phyloP scores from a whole-genome alignment of 1,139 yeast genomes.

The Yamadazyma mexicana region DNA sequence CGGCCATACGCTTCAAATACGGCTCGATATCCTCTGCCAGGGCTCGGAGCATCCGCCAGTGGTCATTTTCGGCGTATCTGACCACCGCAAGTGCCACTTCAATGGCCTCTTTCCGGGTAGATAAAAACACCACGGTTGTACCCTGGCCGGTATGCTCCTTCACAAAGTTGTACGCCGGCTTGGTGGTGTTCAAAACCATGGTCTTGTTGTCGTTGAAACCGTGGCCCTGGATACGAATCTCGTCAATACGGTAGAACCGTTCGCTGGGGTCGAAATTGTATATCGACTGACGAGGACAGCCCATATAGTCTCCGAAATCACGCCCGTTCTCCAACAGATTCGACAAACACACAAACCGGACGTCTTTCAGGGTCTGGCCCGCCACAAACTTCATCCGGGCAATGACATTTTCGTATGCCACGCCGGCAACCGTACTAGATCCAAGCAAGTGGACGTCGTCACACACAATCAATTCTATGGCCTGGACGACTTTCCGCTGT shows the following conservation, averaged over 20 bases:
- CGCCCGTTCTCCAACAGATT: slow-evolving; percentile 71
- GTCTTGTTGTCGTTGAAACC: slow-evolving; percentile 8
- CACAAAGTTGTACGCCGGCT: slow-evolving; percentile 42
- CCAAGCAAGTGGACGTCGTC: slow-evolving; percentile 81
- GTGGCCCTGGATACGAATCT: slow-evolving; percentile 51
- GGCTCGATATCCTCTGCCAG: slow-evolving; percentile 38
- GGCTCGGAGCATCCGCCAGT: slow-evolving; percentile 20
- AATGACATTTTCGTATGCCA: slow-evolving; percentile 65
- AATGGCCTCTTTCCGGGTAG: slow-evolving; percentile 55
- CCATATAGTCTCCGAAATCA: slow-evolving; percentile 87
- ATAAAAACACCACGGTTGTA: slow-evolving; percentile 53
- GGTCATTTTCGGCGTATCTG: slow-evolving; percentile 33
- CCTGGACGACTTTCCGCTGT: slow-evolving; percentile 65
- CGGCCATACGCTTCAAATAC: slow-evolving; percentile 46
- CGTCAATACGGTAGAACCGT: slow-evolving; percentile 54
- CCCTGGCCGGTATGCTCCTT: slow-evolving; percentile 23
- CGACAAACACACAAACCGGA: slow-evolving; percentile 68
- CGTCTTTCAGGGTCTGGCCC: slow-evolving; percentile 49
- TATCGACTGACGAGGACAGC: slow-evolving; percentile 56
- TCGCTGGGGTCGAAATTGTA: slow-evolving; percentile 72
- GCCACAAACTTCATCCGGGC: slow-evolving; percentile 72
- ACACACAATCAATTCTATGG: slow-evolving; percentile 65
- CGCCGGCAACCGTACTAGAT: slow-evolving; percentile 47
- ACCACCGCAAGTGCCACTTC: slow-evolving; percentile 51
- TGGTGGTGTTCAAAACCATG: slow-evolving; percentile 9